These are phyloP conservation scores for Platismatia glauca DNA, from an alignment of 495 filamentous ascomycete species.

Conservation along the genomic window DNA sequence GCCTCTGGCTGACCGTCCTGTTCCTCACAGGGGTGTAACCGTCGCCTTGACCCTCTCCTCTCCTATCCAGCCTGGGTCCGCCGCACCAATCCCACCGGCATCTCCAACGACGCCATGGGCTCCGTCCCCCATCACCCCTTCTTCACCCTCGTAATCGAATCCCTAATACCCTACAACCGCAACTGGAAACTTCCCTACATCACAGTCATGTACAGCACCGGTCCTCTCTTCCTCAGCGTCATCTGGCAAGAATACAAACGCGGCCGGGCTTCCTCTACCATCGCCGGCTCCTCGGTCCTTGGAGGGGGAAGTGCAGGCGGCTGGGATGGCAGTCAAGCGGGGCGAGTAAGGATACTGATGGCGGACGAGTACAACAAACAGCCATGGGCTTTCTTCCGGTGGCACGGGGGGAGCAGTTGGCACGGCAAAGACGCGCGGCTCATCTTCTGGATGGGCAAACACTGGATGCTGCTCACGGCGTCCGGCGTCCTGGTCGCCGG, in stretches of 20 bases:
- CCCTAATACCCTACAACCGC: constrained; percentile 59
- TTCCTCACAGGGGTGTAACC: constrained; percentile 62
- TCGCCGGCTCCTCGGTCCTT: constrained; percentile 6
- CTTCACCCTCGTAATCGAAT: constrained; percentile 64
- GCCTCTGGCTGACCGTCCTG: background rate
- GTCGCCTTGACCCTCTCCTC: constrained; percentile 70
- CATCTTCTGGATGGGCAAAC: constrained; percentile 74
- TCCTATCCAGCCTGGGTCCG: constrained; percentile 77
- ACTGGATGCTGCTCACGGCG: constrained; percentile 65
- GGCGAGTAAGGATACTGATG: constrained; percentile 43
- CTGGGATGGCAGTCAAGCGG: constrained; percentile 30
- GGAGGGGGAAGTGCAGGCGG: constrained; percentile 5
- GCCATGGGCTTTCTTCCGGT: constrained; percentile 70
- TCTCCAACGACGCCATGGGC: constrained; percentile 86
- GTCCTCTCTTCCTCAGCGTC: constrained; percentile 74
- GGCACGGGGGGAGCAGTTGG: constrained; percentile 68
- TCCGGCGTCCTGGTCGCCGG: constrained; percentile 53
- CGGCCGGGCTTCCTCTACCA: constrained; percentile 11
- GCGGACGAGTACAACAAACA: constrained; percentile 60
- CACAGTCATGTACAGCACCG: constrained; percentile 81
- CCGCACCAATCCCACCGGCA: constrained; percentile 70
- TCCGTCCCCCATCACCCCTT: constrained; percentile 73
- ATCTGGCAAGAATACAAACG: constrained; percentile 74
- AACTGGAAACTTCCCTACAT: constrained; percentile 78
- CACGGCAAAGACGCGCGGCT: constrained; percentile 63